phyloP scores from a whole-genome alignment of 1,284 basidiomycete species.

The Heterobasidion occidentale region DNA sequence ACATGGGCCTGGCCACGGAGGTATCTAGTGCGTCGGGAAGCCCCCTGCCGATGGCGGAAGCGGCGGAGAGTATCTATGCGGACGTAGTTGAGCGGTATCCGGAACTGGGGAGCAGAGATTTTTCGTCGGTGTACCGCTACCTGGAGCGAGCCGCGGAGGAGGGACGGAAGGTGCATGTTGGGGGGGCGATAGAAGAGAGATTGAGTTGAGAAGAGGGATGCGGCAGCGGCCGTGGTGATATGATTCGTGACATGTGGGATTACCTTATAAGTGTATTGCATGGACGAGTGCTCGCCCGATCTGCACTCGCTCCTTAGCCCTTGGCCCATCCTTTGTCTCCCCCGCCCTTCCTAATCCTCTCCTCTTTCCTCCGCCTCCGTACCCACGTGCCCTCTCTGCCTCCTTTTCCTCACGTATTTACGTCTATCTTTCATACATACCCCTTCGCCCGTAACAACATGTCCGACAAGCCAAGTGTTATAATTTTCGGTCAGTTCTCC shows the following conservation, averaged over 20 bases:
- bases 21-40: slow-evolving; percentile 44
- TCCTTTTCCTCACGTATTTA: background rate
- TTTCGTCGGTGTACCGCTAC: slow-evolving; percentile 72
- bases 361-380: slow-evolving; percentile 14
- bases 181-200: background rate
- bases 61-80: slow-evolving; percentile 53
- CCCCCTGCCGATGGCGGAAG: slow-evolving; percentile 57
- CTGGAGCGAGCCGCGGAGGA: slow-evolving; percentile 21
- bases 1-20: slow-evolving; percentile 71
- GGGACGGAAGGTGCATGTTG: slow-evolving; percentile 3
- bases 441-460: slow-evolving; percentile 11
- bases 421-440: slow-evolving; percentile 9
- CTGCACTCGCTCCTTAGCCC: background rate
- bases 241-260: background rate
- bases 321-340: background rate
- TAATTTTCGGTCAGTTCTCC: slow-evolving; percentile 68
- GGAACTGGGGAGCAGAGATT: slow-evolving; percentile 63
- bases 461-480: slow-evolving; percentile 57
- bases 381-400: slow-evolving; percentile 48
- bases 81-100: slow-evolving; percentile 45
- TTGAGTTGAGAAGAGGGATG: background rate
- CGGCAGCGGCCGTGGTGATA: background rate
- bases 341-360: background rate
- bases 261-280: background rate
- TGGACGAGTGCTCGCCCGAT: background rate